Conservation (phyloP, 305 asterid genomes). For the Fraxinus paxiana region DNA sequence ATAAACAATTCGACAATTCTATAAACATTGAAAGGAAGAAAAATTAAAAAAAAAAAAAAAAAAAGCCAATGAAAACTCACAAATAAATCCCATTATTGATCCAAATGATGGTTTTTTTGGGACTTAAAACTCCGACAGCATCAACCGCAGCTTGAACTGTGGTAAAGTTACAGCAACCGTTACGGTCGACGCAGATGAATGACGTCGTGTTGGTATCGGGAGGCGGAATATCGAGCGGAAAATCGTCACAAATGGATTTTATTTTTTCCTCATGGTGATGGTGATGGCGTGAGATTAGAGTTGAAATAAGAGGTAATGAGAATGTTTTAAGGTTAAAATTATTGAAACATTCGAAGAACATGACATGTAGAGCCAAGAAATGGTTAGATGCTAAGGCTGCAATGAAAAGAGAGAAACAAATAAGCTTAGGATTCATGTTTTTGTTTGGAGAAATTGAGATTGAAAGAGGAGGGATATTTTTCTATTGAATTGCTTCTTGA, state of each 20-base stretch:
- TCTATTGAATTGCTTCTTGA: constrained; percentile 5
- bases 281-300: background rate
- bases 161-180: constrained; percentile 88
- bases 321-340: constrained; percentile 18
- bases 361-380: constrained; percentile 15
- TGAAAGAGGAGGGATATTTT: background rate
- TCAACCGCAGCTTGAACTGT: constrained; percentile 81
- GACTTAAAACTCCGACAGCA: constrained; percentile 50
- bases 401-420: constrained; percentile 37
- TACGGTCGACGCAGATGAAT: constrained; percentile 58
- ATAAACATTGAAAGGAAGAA: background rate
- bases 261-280: constrained; percentile 16
- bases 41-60: too few relatives aligned
- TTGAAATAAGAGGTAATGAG: constrained; percentile 9
- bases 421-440: constrained; percentile 40
- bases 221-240: constrained; percentile 61
- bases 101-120: constrained; percentile 65
- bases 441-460: constrained; percentile 5
- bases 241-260: constrained; percentile 48
- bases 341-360: constrained; percentile 15
- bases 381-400: constrained; percentile 47
- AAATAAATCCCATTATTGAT: constrained; percentile 72
- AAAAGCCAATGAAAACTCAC: constrained; percentile 38
- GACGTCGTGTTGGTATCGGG: constrained; percentile 55
- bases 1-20: background rate